Base-by-base conservation (phyloP, 441 rosid genomes). In the Pelargonium fulgidum region DNA sequence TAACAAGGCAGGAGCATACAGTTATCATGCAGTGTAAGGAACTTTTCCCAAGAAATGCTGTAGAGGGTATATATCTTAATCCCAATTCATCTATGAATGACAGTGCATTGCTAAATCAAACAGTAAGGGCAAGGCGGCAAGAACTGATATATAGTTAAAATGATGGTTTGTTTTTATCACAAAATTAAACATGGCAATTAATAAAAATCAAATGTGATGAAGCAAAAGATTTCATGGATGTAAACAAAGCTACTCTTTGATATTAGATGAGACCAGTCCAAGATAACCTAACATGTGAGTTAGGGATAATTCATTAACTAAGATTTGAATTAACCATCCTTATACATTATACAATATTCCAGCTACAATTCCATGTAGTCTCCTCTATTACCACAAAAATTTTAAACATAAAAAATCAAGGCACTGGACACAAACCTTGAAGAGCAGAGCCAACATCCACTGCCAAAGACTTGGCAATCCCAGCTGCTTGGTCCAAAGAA, bases 401-500 rank as follows among this genome's bases (percentile, higher is more conserved):
- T 29, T 29, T 47, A 47, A 10, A 16, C 8, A 54, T 16, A 16
- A 16, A 52, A 52, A 14, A 7, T 36, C 12, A 63, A 5, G 68
- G 33, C 68, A 36, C 41, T 61, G 63, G 33, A 48, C 9, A 76
- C 83, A 65, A 56, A 89, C 96, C 97, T 88, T 81, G 83, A 70
- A 89, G 90, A 77, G 59, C 68, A 65, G 82, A 82, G 71, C 93
- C 95, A 69, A 91, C 76, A 59, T 87, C 95, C 62, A 70, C 81
- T 0, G 88, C 96, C 79, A 89, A 76, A 50, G 89, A 79, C 76
- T 78, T 86, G 2, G 98, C 96, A 71, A 85, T 68, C 44, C 71
- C 68, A 39, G 92, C 89, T 44, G 81, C 87, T 67, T 88, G 90
- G 29, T 88, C 85, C 61, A 89, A 50, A 62, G 91, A 82, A 68